A percentile compares a stretch with the other conserved stretches of the same genome.
phyloP scores from a whole-genome alignment of 768 basidiomycete genomes.

The Boletus rubroflammeus region DNA sequence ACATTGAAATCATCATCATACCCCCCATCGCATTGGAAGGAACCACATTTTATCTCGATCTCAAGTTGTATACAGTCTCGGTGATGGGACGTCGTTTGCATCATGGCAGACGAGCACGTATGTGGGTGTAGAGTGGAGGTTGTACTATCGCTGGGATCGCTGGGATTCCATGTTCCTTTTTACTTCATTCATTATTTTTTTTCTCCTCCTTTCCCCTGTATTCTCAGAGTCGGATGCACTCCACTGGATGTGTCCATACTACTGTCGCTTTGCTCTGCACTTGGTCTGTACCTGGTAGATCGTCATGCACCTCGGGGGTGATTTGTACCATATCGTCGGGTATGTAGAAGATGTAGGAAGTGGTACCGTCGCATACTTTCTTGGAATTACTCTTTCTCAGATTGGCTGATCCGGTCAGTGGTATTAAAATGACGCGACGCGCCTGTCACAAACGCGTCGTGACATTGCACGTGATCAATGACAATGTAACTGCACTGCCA shows the following conservation, averaged over 20 bases:
- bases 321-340: constrained; percentile 23
- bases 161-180: constrained; percentile 7
- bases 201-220: constrained; percentile 11
- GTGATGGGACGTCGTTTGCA: constrained; percentile 1
- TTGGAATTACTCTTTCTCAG: constrained; percentile 11
- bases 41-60: constrained; percentile 19
- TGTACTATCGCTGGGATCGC: constrained; percentile 18
- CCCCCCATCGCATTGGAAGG: constrained; percentile 20
- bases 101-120: constrained; percentile 3
- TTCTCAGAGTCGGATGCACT: constrained; percentile 9
- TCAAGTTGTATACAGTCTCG: constrained; percentile 21
- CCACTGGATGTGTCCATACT: constrained; percentile 9
- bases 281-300: constrained; percentile 21
- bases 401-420: not conserved
- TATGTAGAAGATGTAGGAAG: constrained; percentile 11
- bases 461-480: constrained; percentile 27
- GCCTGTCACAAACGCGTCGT: constrained; percentile 28
- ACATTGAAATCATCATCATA: constrained; percentile 21
- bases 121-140: constrained; percentile 14
- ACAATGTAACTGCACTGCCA: constrained; percentile 20
- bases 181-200: constrained; percentile 1
- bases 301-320: constrained; percentile 10
- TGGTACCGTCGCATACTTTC: constrained; percentile 16
- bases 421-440: constrained; percentile 18
- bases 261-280: constrained; percentile 21